These are phyloP conservation scores for Boletus eberwhitei DNA, from an alignment of 768 basidiomycete species.

Conservation along the genomic window DNA sequence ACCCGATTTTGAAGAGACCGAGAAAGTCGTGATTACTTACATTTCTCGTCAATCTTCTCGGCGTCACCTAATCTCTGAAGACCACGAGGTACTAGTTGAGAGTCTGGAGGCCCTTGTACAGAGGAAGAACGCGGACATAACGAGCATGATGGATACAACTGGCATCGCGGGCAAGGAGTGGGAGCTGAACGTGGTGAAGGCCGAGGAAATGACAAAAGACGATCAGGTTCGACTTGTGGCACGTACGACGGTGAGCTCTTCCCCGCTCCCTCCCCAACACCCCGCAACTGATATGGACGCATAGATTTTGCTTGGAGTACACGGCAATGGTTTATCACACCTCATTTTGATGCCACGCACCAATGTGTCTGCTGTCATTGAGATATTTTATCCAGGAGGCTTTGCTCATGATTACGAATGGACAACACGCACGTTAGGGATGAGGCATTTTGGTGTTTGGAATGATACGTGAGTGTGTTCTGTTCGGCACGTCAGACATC, in stretches of 20 bases:
- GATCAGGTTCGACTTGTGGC: conserved; percentile 67
- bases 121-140: conserved; percentile 30
- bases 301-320: conserved; percentile 68
- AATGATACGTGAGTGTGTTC: conserved; percentile 59
- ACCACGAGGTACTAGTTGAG: conserved; percentile 53
- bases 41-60: conserved; percentile 61
- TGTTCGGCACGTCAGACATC: neutral
- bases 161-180: conserved; percentile 34
- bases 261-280: neutral
- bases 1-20: conserved; percentile 37
- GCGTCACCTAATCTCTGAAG: conserved; percentile 49
- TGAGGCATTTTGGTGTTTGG: conserved; percentile 77
- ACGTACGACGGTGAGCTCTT: conserved; percentile 60
- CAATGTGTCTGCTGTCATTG: conserved; percentile 75
- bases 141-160: neutral
- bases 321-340: conserved; percentile 82
- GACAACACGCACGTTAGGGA: conserved; percentile 70
- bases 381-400: conserved; percentile 77
- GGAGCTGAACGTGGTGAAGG: conserved; percentile 59
- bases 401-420: conserved; percentile 89
- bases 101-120: conserved; percentile 50
- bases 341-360: conserved; percentile 82
- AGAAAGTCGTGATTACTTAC: conserved; percentile 66
- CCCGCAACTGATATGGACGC: neutral
- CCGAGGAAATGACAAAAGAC: conserved; percentile 69